Base-by-base conservation (phyloP, 106 monocot species). In the Apostasia shenzhenica region DNA sequence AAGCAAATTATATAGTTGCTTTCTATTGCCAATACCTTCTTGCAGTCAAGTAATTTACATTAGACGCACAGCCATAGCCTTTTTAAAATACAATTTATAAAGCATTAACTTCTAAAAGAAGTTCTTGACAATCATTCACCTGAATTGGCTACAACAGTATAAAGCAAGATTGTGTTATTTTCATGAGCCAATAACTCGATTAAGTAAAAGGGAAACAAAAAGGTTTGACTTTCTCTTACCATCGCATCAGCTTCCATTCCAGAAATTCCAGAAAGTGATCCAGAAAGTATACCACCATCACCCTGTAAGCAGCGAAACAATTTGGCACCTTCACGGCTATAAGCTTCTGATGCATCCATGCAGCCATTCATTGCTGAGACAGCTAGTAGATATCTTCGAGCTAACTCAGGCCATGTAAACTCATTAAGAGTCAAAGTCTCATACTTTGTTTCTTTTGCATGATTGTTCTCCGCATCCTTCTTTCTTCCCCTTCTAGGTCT, bases 241-340 rank as follows among this genome's bases (percentile, higher is more conserved):
- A 83, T 55, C 70, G 99, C 90, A 90, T 99, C 99, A 13, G 87
- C 87, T 83, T 93, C 92, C 84, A 99, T 99, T 52, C 90, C 93
- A 80, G 85, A 72, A 74, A 99, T 77, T 70, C 99, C 99, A 69
- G 81, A 69, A 59, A 93, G 79, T 58, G 99, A 86, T 6, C 99
- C 99, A 74, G 89, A 99, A 68, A 99, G 77, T 9, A 93, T 61
- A 49, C 99, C 99, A 51, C 99, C 99, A 80, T 99, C 99, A 72
- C 99, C 99, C 57, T 84, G 83, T 55, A 99, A 76, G 49, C 92
- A 89, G 56, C 99, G 99, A 61, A 87, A 90, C 12, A 99, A 63
- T 69, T 90, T 99, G 40, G 83, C 59, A 45, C 87, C 89, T 73
- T 99, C 87, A 61, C 87, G 90, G 72, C 57, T 81, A 44, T 49